Percentiles rank a stretch among this genome's conserved stretches.
Conservation (phyloP, 805 yeast genomes). For the Lipomyces anomalus region DNA sequence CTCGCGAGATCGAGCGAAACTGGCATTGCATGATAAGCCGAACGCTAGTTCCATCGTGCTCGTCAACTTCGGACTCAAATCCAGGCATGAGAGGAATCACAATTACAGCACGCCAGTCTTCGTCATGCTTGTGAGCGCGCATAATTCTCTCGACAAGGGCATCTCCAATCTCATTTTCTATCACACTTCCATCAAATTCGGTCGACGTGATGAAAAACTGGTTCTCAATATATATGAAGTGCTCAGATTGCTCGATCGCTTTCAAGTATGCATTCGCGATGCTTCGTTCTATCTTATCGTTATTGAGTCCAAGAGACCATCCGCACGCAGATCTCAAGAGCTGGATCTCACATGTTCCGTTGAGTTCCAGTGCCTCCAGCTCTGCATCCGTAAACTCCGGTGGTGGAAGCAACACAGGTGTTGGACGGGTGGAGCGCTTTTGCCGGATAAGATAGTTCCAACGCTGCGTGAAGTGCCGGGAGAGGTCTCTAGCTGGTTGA, state of each 20-base stretch:
- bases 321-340: constrained; percentile 79
- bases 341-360: constrained; percentile 90
- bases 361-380: constrained; percentile 48
- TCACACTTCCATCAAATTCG: constrained; percentile 71
- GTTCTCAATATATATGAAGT: constrained; percentile 89
- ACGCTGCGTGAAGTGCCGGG: constrained; percentile 93
- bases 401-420: constrained; percentile 90
- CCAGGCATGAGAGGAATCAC: constrained; percentile 97
- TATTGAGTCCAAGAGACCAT: constrained; percentile 80
- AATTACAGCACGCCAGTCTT: constrained; percentile 83
- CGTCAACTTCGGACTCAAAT: constrained; percentile 86
- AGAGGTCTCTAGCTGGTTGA: constrained; percentile 84
- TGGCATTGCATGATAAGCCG: constrained; percentile 96
- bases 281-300: constrained; percentile 72
- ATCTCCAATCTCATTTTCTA: constrained; percentile 87
- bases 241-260: constrained; percentile 84
- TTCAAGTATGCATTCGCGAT: constrained; percentile 90
- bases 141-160: constrained; percentile 96
- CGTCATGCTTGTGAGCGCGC: constrained; percentile 71
- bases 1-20: constrained; percentile 86
- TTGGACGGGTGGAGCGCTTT: constrained; percentile 88
- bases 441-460: constrained; percentile 94
- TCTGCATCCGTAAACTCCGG: constrained; percentile 76
- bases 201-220: constrained; percentile 94
- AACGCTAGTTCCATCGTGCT: constrained; percentile 90